Conservation (phyloP, 2,329 filamentous ascomycete species). For the Davidsoniella virescens region DNA sequence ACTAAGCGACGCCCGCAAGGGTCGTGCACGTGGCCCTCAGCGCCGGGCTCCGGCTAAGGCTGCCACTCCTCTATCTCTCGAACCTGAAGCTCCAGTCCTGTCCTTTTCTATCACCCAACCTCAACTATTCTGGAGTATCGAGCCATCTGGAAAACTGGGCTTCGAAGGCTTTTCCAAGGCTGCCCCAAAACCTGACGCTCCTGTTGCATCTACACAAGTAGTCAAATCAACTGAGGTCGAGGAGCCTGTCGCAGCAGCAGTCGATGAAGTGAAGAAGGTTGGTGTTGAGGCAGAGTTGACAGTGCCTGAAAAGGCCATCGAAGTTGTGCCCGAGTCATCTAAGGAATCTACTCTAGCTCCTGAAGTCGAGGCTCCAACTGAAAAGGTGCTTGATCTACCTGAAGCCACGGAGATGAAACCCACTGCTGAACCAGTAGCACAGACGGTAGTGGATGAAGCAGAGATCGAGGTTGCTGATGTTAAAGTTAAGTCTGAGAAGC, state of each 20-base stretch:
- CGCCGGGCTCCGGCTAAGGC: constrained; percentile 49
- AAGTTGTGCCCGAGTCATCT: not conserved
- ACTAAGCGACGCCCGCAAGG: constrained; percentile 78
- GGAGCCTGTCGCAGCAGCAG: not conserved
- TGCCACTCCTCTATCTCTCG: constrained; percentile 22
- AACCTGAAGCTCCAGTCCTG: constrained; percentile 19
- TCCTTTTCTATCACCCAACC: constrained; percentile 30
- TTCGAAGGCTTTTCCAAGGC: constrained; percentile 20
- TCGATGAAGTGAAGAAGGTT: not conserved
- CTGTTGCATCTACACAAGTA: not conserved
- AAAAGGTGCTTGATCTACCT: too few relatives aligned
- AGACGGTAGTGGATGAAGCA: too few relatives aligned
- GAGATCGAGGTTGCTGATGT: not conserved
- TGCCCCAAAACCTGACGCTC: not conserved
- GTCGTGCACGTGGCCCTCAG: constrained; percentile 74
- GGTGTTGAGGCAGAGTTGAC: not conserved
- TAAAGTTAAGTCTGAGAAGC: not conserved
- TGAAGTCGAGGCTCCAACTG: not conserved
- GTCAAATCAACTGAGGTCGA: not conserved
- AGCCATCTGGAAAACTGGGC: constrained; percentile 29
- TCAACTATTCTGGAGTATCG: constrained; percentile 35
- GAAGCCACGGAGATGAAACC: not conserved
- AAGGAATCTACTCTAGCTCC: not conserved
- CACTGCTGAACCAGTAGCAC: too few relatives aligned
- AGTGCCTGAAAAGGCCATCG: not conserved